Evolutionary conservation across 2,329 filamentous ascomycete genomes (phyloP).

Genomic region (Cladobotryum mycophilum): DNA sequence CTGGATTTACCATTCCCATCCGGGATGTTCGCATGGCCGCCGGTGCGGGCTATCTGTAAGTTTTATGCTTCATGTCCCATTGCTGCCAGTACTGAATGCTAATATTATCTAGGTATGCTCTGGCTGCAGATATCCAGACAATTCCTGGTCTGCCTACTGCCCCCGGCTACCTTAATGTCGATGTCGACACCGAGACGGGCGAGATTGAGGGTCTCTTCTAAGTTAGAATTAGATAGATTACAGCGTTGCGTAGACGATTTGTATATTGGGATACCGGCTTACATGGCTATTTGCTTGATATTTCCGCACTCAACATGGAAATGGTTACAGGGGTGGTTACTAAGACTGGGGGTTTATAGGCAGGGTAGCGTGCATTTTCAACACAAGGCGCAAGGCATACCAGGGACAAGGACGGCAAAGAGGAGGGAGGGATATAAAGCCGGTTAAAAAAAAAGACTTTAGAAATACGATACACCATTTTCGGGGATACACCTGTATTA

Average conservation of each 20-base stretch:
- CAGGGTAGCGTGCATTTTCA: slow-evolving; percentile 11
- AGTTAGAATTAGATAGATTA: slow-evolving; percentile 1
- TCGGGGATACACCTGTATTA: too few relatives aligned
- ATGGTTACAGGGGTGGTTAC: slow-evolving; percentile 2
- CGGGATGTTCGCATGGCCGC: slow-evolving; percentile 90
- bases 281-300: slow-evolving; percentile 1
- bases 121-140: slow-evolving; percentile 96
- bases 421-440: not conserved
- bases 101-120: slow-evolving; percentile 60
- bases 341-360: not conserved
- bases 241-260: not conserved
- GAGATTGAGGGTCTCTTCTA: slow-evolving; percentile 90
- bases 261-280: too few relatives aligned
- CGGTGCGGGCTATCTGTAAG: slow-evolving; percentile 84
- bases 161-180: slow-evolving; percentile 91
- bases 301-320: slow-evolving; percentile 13
- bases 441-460: not conserved
- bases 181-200: slow-evolving; percentile 74
- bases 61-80: slow-evolving; percentile 13
- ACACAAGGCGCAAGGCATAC: slow-evolving; percentile 12
- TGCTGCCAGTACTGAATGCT: slow-evolving; percentile 18
- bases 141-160: slow-evolving; percentile 94
- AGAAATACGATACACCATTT: not conserved
- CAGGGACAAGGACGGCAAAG: not conserved
- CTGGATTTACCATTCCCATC: slow-evolving; percentile 90